Conservation (phyloP, 176 grass and related monocot genomes). For the Juncus effusus region DNA sequence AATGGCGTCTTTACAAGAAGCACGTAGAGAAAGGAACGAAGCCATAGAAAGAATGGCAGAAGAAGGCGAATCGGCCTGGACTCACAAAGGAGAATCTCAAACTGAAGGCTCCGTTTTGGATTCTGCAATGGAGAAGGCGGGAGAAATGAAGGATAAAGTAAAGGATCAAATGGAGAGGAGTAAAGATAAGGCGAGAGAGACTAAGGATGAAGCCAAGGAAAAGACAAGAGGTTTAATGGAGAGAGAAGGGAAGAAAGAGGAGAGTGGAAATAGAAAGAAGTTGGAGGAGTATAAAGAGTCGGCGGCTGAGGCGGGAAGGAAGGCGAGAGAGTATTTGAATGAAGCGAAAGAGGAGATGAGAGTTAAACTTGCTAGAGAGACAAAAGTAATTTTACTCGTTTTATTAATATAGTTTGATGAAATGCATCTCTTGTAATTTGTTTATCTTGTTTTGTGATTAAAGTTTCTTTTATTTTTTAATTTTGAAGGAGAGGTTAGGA, state of each 20-base stretch:
- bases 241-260: background rate
- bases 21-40: slow-evolving; percentile 40
- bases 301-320: slow-evolving; percentile 14
- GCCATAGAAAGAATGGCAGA: slow-evolving; percentile 31
- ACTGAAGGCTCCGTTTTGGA: background rate
- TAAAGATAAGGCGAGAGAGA: slow-evolving; percentile 25
- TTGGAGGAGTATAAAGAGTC: slow-evolving; percentile 24
- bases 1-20: slow-evolving; percentile 48
- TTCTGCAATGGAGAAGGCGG: slow-evolving; percentile 11
- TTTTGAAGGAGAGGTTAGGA: slow-evolving; percentile 27
- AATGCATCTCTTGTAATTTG: background rate
- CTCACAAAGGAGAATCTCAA: background rate
- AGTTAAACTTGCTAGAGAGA: slow-evolving; percentile 23
- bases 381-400: slow-evolving; percentile 12
- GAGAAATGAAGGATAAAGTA: slow-evolving; percentile 40
- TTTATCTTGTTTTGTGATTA: background rate
- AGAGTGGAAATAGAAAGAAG: slow-evolving; percentile 9
- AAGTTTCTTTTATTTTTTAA: background rate
- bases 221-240: slow-evolving; percentile 11
- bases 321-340: slow-evolving; percentile 36
- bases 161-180: slow-evolving; percentile 15
- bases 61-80: slow-evolving; percentile 31
- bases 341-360: slow-evolving; percentile 31
- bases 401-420: background rate
- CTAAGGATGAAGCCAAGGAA: slow-evolving; percentile 15